Conservation (phyloP, 306 rosid genomes). For the Betula pendula region DNA sequence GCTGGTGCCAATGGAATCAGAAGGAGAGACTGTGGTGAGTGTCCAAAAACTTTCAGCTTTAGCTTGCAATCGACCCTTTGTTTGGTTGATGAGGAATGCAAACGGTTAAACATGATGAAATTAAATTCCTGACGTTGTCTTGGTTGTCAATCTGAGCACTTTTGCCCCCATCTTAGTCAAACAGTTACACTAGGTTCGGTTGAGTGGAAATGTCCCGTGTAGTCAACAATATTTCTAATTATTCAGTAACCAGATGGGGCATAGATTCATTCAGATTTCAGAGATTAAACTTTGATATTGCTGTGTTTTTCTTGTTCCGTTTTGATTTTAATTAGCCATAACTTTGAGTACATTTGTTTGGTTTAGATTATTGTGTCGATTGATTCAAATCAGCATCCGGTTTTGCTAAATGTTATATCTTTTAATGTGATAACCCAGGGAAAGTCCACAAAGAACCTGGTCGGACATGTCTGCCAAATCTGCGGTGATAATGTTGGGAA, state of each 20-base stretch:
- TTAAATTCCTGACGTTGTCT: not conserved
- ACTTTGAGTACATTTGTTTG: constrained; percentile 6
- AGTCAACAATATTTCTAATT: not conserved
- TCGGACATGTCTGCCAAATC: constrained; percentile 79
- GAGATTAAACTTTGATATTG: not conserved
- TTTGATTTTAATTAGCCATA: not conserved
- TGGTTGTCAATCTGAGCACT: not conserved
- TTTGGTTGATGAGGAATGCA: constrained; percentile 6
- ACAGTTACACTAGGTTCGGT: not conserved
- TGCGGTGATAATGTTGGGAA: constrained; percentile 87
- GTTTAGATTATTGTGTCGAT: constrained; percentile 2
- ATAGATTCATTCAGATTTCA: not conserved
- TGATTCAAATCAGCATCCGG: not conserved
- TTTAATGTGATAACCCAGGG: constrained; percentile 41
- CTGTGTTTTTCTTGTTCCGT: not conserved
- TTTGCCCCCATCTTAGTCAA: not conserved
- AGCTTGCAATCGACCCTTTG: not conserved
- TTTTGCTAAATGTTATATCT: not conserved
- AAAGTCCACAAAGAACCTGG: constrained; percentile 55
- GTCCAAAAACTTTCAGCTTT: constrained; percentile 7
- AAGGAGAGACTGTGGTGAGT: constrained; percentile 81
- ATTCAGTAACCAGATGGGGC: constrained; percentile 3
- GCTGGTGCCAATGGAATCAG: constrained; percentile 64
- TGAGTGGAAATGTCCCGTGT: not conserved
- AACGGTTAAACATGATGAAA: not conserved